Base-by-base conservation (phyloP, 225 moss, liverwort and hornwort genomes). In the Takakia lepidozioides region DNA sequence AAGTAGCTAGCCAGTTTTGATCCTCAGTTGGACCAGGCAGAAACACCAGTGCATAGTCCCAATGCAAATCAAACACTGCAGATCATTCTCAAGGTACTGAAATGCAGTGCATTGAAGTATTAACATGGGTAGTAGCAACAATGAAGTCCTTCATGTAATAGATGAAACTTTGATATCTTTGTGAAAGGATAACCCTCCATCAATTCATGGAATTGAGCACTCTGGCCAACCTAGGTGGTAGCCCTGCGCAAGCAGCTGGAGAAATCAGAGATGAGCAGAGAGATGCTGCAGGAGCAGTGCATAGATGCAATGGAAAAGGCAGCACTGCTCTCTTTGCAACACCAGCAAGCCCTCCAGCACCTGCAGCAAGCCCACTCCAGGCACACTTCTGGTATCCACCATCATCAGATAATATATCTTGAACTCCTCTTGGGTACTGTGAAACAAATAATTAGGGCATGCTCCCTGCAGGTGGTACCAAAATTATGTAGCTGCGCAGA, bases 241-340 rank as follows among this genome's bases (percentile, higher is more conserved):
- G 59, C 38, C 29, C 38, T 76, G 30, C 60, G 18, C 15, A 76
- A 79, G 59, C 43, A 44, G 4, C 75, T 83, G 3, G 68, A 50
- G 2, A 47, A 53, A 51, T 59, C 43, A 43, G 51, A 73, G 51
- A 70, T 51, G 5, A 68, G 47, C 16, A 56, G 49, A 57, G 58
- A 83, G 48, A 41, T 54, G 29, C 65, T 83, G 11, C 73, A 80
- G 24, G 60, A 83, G 28, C 61, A 75, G 1, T 79, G 76, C 58
- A 30, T 70, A 8, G 68, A 80, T 10, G 68, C 63, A 1, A 71
- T 82, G 70, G 75, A 76, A 27, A 75, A 69, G 54, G 83, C 75
- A 43, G 73, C 71, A 38, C 11, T 51, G 27, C 70, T 70, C 45
- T 75, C 86, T 47, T 56, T 80, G 0, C 73, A 55, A 37, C 78